These are phyloP conservation scores for Vigna unguiculata DNA, from an alignment of 306 rosid genomes.

Conservation along the genomic window DNA sequence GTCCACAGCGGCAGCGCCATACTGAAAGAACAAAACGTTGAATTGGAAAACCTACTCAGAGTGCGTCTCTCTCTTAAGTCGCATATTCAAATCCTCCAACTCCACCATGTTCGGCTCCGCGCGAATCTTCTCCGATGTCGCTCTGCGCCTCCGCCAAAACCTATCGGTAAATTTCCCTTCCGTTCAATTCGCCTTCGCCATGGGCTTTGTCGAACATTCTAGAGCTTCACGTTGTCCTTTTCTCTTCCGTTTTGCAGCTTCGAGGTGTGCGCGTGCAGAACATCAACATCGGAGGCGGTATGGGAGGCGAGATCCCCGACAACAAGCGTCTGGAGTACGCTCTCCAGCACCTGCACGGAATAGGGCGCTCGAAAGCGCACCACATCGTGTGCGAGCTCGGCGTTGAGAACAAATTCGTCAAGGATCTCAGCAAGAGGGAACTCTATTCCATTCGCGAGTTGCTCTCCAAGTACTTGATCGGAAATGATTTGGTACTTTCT, in stretches of 20 bases:
- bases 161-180: conserved; percentile 50
- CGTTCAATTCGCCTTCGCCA: neutral
- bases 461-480: conserved; percentile 66
- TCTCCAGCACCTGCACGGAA: conserved; percentile 71
- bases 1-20: neutral
- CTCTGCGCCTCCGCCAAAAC: conserved; percentile 54
- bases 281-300: conserved; percentile 73
- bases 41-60: neutral
- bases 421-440: conserved; percentile 76
- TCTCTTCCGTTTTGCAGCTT: conserved; percentile 46
- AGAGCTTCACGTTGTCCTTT: conserved; percentile 2
- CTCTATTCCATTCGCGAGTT: conserved; percentile 63
- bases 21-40: too few species aligned
- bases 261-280: conserved; percentile 50
- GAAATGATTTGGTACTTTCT: conserved; percentile 67
- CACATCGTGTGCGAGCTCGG: conserved; percentile 70
- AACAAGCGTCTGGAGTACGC: conserved; percentile 67
- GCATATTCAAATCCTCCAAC: neutral
- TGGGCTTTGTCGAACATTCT: neutral
- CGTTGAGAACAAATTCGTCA: conserved; percentile 67
- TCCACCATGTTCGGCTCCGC: conserved; percentile 47
- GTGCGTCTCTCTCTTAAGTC: neutral
- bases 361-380: conserved; percentile 69
- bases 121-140: conserved; percentile 42
- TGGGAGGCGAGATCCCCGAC: conserved; percentile 81